phyloP scores from a whole-genome alignment of 73 alveolate species.

The Loxodes magnus region DNA sequence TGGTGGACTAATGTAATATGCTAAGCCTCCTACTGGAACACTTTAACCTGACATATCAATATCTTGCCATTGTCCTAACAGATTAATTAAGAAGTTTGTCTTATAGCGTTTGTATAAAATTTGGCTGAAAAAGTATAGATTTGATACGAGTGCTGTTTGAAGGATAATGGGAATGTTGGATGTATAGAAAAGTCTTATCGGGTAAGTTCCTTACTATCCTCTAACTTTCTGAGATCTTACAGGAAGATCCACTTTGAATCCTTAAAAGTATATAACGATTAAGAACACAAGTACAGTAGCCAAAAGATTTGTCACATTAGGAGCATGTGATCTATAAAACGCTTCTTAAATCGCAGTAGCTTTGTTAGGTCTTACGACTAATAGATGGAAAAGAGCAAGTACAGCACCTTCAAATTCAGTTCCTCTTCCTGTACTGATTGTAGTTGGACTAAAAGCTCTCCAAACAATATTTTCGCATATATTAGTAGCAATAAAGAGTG shows the following conservation, averaged over 20 bases:
- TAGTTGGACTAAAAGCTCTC: slow-evolving; percentile 99
- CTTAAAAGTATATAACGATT: slow-evolving; percentile 98
- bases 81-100: slow-evolving; percentile 84
- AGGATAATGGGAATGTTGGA: slow-evolving; percentile 99
- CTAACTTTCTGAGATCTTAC: slow-evolving; percentile 73
- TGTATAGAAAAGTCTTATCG: slow-evolving; percentile 98
- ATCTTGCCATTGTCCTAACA: slow-evolving; percentile 96
- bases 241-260: slow-evolving; percentile 86
- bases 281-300: slow-evolving; percentile 95
- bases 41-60: slow-evolving; percentile 79
- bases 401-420: slow-evolving; percentile 99
- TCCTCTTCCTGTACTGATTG: slow-evolving; percentile 90
- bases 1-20: slow-evolving; percentile 98
- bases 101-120: slow-evolving; percentile 93
- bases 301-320: slow-evolving; percentile 91
- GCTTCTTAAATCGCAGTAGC: slow-evolving; percentile 82
- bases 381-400: slow-evolving; percentile 95
- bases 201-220: slow-evolving; percentile 94
- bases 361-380: slow-evolving; percentile 88
- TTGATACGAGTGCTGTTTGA: slow-evolving; percentile 98
- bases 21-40: slow-evolving; percentile 99
- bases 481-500: slow-evolving; percentile 98
- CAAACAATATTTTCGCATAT: slow-evolving; percentile 98
- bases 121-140: slow-evolving; percentile 98
- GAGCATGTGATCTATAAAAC: slow-evolving; percentile 87